Conservation (phyloP, 108 stramenopile genomes). For the Cyclotella atomus region DNA sequence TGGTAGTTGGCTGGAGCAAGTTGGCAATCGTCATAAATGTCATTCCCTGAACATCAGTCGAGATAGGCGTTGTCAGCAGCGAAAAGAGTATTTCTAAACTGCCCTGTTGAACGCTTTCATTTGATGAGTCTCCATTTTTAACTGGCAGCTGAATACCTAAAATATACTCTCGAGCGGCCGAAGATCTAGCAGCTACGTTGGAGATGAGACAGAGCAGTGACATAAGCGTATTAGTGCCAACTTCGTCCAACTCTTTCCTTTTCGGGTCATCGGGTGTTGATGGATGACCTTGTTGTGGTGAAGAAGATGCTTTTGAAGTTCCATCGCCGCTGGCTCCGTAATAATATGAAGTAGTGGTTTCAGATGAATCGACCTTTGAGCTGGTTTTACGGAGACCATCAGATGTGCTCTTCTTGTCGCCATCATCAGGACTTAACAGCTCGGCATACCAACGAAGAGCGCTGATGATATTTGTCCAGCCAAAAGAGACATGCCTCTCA, state of each 20-base stretch:
- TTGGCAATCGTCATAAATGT: conserved; percentile 75
- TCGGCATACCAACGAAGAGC: conserved; percentile 71
- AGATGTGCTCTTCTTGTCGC: conserved; percentile 28
- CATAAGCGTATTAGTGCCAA: conserved; percentile 43
- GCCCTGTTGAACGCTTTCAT: conserved; percentile 52
- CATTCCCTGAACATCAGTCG: conserved; percentile 63
- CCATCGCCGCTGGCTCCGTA: conserved; percentile 61
- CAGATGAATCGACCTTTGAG: conserved; percentile 12
- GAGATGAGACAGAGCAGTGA: conserved; percentile 62
- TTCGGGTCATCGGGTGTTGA: conserved; percentile 40
- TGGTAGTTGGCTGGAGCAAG: conserved; percentile 50
- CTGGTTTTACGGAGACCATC: conserved; percentile 33
- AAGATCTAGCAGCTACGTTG: conserved; percentile 59
- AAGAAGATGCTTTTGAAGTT: conserved; percentile 15
- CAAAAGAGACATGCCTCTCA: conserved; percentile 37
- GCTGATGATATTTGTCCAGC: conserved; percentile 52
- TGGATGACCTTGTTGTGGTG: conserved; percentile 21
- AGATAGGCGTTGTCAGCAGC: conserved; percentile 59
- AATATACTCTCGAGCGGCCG: conserved; percentile 55
- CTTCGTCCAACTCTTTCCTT: conserved; percentile 65
- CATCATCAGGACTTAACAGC: conserved; percentile 56
- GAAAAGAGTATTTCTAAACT: conserved; percentile 73
- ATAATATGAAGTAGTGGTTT: conserved; percentile 69
- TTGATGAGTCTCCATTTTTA: conserved; percentile 5
- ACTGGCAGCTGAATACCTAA: conserved; percentile 57